Evolutionary conservation across 2,329 filamentous ascomycete genomes (phyloP), one percentile per base, ranked within the genome.

Genomic region (Penicillium sp.): DNA sequence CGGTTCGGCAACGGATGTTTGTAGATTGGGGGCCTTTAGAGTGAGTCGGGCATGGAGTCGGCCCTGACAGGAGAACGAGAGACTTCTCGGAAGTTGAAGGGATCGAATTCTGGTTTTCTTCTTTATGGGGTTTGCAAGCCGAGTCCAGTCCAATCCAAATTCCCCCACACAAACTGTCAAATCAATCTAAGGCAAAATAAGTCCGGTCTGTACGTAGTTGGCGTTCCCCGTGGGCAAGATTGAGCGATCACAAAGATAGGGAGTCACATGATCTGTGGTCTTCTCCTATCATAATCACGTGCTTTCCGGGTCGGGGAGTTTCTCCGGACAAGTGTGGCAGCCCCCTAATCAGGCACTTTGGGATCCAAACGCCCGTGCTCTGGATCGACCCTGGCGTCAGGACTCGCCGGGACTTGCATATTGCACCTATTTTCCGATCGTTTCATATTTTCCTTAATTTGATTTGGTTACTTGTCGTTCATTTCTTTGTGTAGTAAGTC

Each of bases 371-470:
- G 65, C 63, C 67, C 63, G 65, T 67, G 68, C 66, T 70, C 67
- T 68, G 60, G 66, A 69, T 69, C 65, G 65, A 65, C 65, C 65
- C 66, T 68, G 62, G 65, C 62, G 65, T 65, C 60, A 67, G 62
- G 56, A 65, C 55, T 64, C 53, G 61, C 62, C 55, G 57, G 59
- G 56, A 65, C 65, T 65, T 68, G 62, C 63, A 66, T 66, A 63
- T 58, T 68, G 63, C 67, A 65, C 59, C 60, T 57, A 60, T 59
- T 55, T 63, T 62, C 46, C 60, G 61, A 59, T 63, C 60, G 59
- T 65, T 55, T 54, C 59, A 59, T 63, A 38, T 40, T 53, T 26
- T 33, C 33, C 19, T 16, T 28, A 16, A 38, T 40, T 38, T 38
- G 30, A 37, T 52, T 52, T 52, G 22, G 10, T n/a, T 52, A 37